Evolutionary conservation across 129 eudicot species (phyloP).

Genomic region (Solidago caesia): DNA sequence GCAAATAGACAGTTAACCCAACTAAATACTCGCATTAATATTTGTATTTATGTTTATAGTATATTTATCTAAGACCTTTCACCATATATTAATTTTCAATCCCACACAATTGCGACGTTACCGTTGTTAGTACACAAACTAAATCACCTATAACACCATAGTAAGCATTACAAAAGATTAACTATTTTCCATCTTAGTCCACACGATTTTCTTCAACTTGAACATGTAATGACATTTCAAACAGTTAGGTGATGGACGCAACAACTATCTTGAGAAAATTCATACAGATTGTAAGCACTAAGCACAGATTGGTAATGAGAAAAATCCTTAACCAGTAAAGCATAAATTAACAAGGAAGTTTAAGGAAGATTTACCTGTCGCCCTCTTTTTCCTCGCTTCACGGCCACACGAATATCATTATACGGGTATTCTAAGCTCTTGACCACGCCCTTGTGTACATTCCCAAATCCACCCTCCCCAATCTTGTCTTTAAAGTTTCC

Average conservation of each 20-base stretch:
- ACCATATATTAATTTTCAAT: no score
- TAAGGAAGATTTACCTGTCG: constrained; percentile 46
- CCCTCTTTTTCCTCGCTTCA: constrained; percentile 73
- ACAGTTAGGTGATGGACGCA: no score
- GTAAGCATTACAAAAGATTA: background rate
- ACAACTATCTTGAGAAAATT: no score
- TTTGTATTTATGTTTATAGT: no score
- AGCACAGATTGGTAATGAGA: no score
- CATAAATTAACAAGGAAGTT: background rate
- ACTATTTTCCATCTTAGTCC: background rate
- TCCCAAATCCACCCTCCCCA: constrained; percentile 90
- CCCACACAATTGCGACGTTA: no score
- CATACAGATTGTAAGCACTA: no score
- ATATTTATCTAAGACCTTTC: no score
- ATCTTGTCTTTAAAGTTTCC: constrained; percentile 55
- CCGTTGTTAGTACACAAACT: no score
- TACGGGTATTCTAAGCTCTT: constrained; percentile 44
- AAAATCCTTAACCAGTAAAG: no score
- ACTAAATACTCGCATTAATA: no score
- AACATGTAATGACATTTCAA: background rate
- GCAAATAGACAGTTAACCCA: no score
- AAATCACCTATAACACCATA: background rate
- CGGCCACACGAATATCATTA: constrained; percentile 53
- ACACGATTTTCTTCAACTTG: constrained; percentile 2
- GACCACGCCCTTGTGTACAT: constrained; percentile 57